Percentiles rank a stretch among this genome's conserved stretches.
Evolutionary conservation across 345 rosid genomes (phyloP).

Genomic region (Eucalyptus rudis): DNA sequence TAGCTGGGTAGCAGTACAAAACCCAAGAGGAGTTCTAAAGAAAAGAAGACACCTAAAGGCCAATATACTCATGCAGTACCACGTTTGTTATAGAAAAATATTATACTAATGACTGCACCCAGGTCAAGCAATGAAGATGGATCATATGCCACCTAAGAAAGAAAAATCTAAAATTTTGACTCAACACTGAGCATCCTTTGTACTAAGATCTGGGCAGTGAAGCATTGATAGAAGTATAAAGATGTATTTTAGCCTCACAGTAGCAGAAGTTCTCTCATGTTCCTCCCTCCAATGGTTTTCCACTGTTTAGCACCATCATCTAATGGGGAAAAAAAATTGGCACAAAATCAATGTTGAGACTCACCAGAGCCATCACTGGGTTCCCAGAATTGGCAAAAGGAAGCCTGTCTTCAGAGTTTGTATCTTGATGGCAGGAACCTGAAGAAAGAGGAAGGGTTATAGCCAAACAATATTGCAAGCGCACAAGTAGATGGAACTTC

Average conservation of each 20-base stretch:
- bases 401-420: constrained; percentile 52
- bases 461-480: not conserved
- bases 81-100: not conserved
- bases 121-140: not conserved
- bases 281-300: not conserved
- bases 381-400: constrained; percentile 86
- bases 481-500: not conserved
- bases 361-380: constrained; percentile 93
- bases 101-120: not conserved
- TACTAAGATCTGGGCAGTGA: not conserved
- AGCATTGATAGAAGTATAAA: not conserved
- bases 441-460: not conserved
- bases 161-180: not conserved
- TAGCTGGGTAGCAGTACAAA: not conserved
- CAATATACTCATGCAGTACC: not conserved
- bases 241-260: not conserved
- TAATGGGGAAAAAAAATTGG: not conserved
- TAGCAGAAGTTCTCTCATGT: not conserved
- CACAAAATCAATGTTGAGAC: not conserved
- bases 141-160: not conserved
- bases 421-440: constrained; percentile 38
- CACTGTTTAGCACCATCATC: not conserved
- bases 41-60: not conserved
- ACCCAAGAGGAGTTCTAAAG: not conserved
- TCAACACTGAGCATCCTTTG: not conserved